Conservation (phyloP, 73 alveolate genomes). For the Tetrahymena borealis region DNA sequence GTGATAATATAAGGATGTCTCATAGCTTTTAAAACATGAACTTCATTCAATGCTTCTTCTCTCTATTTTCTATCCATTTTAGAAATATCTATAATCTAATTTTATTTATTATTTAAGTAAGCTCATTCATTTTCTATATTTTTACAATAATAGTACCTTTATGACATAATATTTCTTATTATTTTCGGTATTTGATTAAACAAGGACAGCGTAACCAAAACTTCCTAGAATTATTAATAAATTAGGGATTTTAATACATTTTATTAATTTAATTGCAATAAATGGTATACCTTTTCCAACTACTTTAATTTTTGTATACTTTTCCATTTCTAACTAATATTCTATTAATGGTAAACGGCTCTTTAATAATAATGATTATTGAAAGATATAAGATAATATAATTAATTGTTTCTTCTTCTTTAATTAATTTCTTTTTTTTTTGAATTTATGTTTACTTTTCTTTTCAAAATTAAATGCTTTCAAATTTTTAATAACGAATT, state of each 20-base stretch:
- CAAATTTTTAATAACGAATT: not conserved
- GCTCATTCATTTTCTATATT: not conserved
- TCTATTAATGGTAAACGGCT: too few relatives aligned
- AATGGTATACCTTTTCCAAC: conserved; percentile 67
- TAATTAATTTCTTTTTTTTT: too few relatives aligned
- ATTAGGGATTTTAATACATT: not conserved
- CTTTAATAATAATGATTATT: too few relatives aligned
- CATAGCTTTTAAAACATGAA: conserved; percentile 78
- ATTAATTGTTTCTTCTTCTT: too few relatives aligned
- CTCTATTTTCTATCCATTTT: conserved; percentile 78
- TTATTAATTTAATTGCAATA: too few relatives aligned
- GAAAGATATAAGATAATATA: too few relatives aligned
- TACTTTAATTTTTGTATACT: conserved; percentile 51
- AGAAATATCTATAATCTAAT: conserved; percentile 75
- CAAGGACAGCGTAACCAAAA: conserved; percentile 92
- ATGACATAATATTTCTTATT: conserved; percentile 71
- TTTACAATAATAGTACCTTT: conserved; percentile 27
- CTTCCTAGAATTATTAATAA: conserved; percentile 35
- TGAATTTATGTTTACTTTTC: not conserved
- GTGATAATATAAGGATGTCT: conserved; percentile 91
- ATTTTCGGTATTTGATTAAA: conserved; percentile 42
- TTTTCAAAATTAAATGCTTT: not conserved
- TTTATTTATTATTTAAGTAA: not conserved
- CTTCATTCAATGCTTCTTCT: conserved; percentile 86
- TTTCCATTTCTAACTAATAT: conserved; percentile 37